phyloP scores from a whole-genome alignment of 1,284 basidiomycete species.

The Coriolopsis trogii region DNA sequence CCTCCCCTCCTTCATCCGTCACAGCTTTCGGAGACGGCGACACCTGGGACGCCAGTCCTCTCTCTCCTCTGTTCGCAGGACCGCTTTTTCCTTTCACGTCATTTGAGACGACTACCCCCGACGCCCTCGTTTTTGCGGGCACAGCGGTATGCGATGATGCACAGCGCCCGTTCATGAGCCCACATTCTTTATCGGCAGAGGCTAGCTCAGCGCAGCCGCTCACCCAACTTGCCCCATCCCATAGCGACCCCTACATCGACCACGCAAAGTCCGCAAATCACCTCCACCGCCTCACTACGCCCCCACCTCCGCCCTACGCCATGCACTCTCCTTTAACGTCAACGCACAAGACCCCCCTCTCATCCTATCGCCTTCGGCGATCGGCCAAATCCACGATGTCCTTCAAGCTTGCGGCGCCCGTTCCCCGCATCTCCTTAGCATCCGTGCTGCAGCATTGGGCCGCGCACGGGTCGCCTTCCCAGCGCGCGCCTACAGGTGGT shows the following conservation, averaged over 20 bases:
- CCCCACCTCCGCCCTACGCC: constrained; percentile 11
- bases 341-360: constrained; percentile 8
- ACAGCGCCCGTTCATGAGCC: constrained; percentile 14
- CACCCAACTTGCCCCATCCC: constrained; percentile 3
- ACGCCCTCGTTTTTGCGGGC: constrained; percentile 2
- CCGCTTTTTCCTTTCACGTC: constrained; percentile 7
- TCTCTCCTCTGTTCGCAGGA: constrained; percentile 5
- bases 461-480: constrained; percentile 9
- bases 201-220: constrained; percentile 11
- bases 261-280: constrained; percentile 8
- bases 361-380: constrained; percentile 9
- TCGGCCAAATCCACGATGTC: constrained; percentile 17
- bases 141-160: constrained; percentile 20
- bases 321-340: constrained; percentile 20
- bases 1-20: constrained; percentile 3
- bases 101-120: constrained; percentile 9
- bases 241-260: constrained; percentile 1
- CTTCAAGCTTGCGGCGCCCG: constrained; percentile 18
- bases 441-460: constrained; percentile 18
- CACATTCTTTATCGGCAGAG: constrained; percentile 13
- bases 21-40: constrained; percentile 4
- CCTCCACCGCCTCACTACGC: constrained; percentile 3
- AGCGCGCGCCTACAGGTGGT: not conserved
- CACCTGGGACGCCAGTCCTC: constrained; percentile 16
- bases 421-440: constrained; percentile 17